Evolutionary conservation across 345 rosid genomes (phyloP).

Genomic region (Reutealis trisperma): DNA sequence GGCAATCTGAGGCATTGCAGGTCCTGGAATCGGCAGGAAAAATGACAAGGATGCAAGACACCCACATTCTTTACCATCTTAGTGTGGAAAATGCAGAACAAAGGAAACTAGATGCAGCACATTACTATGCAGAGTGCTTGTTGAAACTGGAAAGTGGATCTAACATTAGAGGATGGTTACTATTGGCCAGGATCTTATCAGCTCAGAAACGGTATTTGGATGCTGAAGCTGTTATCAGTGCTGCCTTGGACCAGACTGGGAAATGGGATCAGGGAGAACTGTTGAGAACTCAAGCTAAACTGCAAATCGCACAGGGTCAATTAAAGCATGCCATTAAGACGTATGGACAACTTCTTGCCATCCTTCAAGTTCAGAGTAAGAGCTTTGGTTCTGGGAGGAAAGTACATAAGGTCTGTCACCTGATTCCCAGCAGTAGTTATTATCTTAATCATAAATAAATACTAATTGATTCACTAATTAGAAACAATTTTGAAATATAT

Average conservation of each 20-base stretch:
- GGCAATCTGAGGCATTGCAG: conserved; percentile 63
- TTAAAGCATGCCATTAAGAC: conserved; percentile 55
- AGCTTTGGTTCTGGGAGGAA: conserved; percentile 45
- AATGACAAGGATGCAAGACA: conserved; percentile 48
- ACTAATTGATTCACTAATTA: neutral
- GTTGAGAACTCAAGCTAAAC: conserved; percentile 71
- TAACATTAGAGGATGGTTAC: conserved; percentile 60
- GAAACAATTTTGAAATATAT: conserved; percentile 7
- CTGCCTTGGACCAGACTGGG: conserved; percentile 70
- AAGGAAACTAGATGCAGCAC: conserved; percentile 68
- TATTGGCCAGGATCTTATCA: conserved; percentile 73
- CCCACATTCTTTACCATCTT: conserved; percentile 58
- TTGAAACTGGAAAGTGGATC: conserved; percentile 63
- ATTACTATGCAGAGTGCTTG: conserved; percentile 44
- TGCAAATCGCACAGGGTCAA: conserved; percentile 67
- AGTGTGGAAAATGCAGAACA: conserved; percentile 72
- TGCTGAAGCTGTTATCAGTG: conserved; percentile 57
- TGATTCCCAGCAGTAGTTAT: neutral
- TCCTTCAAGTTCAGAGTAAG: conserved; percentile 73
- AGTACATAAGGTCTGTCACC: conserved; percentile 47
- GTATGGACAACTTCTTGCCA: conserved; percentile 70
- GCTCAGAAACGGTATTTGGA: conserved; percentile 62
- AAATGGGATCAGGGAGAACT: conserved; percentile 86
- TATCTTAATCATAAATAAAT: neutral
- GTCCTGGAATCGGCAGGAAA: conserved; percentile 52